These are phyloP conservation scores for Ophiostoma perfectum DNA, from an alignment of 2,329 filamentous ascomycete species.

Conservation along the genomic window DNA sequence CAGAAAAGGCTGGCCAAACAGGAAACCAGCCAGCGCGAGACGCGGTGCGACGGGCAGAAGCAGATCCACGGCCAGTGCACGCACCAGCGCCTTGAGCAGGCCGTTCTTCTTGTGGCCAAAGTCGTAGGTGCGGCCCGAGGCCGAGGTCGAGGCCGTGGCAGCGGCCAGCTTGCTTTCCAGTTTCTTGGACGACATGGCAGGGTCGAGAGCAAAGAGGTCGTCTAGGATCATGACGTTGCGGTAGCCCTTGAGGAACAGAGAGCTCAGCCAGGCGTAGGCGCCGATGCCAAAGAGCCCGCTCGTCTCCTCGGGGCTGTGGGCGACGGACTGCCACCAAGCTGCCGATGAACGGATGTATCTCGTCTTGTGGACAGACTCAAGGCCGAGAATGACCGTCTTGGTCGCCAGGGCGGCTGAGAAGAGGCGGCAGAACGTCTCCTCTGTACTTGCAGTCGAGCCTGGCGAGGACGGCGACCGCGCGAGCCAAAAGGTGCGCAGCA, in stretches of 20 bases:
- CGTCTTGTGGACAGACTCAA: constrained; percentile 24
- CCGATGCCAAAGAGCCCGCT: constrained; percentile 35
- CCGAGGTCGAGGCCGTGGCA: neutral
- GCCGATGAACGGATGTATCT: constrained; percentile 6
- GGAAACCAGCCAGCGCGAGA: constrained; percentile 28
- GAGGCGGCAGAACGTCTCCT: neutral
- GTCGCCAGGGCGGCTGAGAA: neutral
- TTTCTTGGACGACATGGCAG: constrained; percentile 16
- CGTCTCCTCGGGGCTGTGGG: constrained; percentile 35
- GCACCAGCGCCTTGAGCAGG: neutral
- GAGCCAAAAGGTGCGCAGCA: constrained; percentile 42
- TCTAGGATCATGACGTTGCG: constrained; percentile 32
- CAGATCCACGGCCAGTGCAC: neutral
- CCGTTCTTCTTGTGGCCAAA: constrained; percentile 1
- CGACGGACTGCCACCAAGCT: constrained; percentile 22
- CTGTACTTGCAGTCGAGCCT: neutral
- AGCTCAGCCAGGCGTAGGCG: constrained; percentile 36
- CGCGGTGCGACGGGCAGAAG: neutral
- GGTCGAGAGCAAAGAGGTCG: constrained; percentile 35
- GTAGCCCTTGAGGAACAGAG: constrained; percentile 36
- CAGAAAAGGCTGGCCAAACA: constrained; percentile 35
- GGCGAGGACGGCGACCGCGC: constrained; percentile 16
- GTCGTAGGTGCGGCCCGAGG: neutral
- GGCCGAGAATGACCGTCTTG: neutral
- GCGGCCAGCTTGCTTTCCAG: constrained; percentile 25